Base-by-base conservation (phyloP, 495 filamentous ascomycete species). In the Filosporella fistucella region DNA sequence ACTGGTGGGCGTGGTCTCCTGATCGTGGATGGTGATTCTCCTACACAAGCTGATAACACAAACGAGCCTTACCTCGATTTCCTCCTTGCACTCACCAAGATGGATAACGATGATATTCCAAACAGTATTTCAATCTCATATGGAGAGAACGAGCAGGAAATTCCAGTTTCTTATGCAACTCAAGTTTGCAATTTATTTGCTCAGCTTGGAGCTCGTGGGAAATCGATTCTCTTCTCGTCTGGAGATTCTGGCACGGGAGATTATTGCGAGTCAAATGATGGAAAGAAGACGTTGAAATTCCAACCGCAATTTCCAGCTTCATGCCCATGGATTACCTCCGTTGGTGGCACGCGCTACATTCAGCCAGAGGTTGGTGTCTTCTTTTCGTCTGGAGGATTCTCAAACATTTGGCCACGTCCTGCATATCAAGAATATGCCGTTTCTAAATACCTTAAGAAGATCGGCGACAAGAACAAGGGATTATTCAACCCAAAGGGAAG, bases 21-120 rank as follows among this genome's bases (percentile, higher is more conserved):
- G 45, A 62, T 84, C 1, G 72, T 79, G 9, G 69, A 78, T 16
- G 62, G 75, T 3, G 76, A 75, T 23, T 55, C 71, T 9, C 62
- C 74, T 4, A 49, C 68, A 10, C 43, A 58, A 13, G 40, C 32
- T 2, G 62, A 81, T 53, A 63, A 77, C 32, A 54, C 51, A 30
- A 90, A 90, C 57, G 88, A 95, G 69, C 89, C 89, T 0, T 95
- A 89, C 58, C 72, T 95, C 3, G 85, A 91, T 25, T 87, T 87
- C 55, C 74, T 93, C 23, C 75, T 80, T 16, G 86, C 82, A 54
- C 64, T 95, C 4, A 64, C 87, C 0, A 65, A 74, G 0, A 80
- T 88, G 46, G 11, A 30, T 14, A 22, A 45, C 29, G 60, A 66
- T 0, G 70, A 85, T 23, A 69, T 95, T 2, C 89, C 89, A 0